Evolutionary conservation across 73 alveolate genomes (phyloP).

Genomic region (Paraurostyla sp.): DNA sequence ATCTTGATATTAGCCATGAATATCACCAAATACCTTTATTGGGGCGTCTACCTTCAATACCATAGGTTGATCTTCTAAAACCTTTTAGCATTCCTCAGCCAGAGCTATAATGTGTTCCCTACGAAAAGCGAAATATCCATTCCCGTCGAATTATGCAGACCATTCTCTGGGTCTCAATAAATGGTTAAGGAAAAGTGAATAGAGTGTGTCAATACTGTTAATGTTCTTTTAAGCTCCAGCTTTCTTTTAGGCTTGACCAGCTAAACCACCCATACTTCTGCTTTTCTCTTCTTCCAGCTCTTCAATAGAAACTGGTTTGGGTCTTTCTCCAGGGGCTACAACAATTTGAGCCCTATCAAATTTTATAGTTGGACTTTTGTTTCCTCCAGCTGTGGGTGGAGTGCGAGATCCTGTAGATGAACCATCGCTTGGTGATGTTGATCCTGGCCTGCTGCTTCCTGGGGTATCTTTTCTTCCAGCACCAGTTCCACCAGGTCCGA

Average conservation of each 20-base stretch:
- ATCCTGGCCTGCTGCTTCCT: neutral
- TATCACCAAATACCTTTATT: conserved; percentile 97
- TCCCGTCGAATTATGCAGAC: conserved; percentile 68
- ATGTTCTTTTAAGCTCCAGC: neutral
- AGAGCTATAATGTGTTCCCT: conserved; percentile 83
- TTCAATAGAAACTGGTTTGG: neutral
- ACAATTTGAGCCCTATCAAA: neutral
- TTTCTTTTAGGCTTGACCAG: neutral
- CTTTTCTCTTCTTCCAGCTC: neutral
- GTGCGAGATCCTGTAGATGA: conserved; percentile 62
- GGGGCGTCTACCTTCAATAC: conserved; percentile 94
- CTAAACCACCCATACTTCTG: neutral
- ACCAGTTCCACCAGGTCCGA: neutral
- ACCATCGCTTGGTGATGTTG: conserved; percentile 32
- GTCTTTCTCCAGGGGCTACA: neutral
- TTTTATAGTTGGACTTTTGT: conserved; percentile 15
- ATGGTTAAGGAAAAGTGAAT: conserved; percentile 83
- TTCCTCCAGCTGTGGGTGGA: conserved; percentile 53
- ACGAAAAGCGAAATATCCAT: conserved; percentile 78
- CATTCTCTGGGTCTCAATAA: conserved; percentile 90
- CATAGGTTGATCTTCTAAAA: conserved; percentile 93
- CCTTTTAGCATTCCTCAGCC: conserved; percentile 85
- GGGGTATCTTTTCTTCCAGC: neutral
- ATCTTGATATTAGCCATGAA: conserved; percentile 98
- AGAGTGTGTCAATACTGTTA: conserved; percentile 64